Evolutionary conservation across 345 rosid genomes (phyloP).

Genomic region (Linum tenue): DNA sequence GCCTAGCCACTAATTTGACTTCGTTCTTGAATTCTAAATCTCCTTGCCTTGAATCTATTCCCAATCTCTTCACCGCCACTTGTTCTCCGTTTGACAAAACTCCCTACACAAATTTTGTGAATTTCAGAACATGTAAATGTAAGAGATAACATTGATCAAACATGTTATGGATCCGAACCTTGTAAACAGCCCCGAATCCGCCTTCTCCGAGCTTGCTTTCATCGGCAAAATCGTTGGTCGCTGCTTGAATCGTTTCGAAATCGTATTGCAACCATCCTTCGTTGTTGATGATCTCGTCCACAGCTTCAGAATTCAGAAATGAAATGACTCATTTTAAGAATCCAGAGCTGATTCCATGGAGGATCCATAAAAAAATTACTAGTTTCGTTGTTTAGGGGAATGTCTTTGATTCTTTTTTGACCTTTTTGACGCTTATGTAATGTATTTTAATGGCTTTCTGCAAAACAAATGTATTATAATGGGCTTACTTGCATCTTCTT

Average conservation of each 20-base stretch:
- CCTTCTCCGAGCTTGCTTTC: slow-evolving; percentile 27
- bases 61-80: slow-evolving; percentile 32
- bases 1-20: slow-evolving; percentile 28
- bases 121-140: no score
- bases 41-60: slow-evolving; percentile 27
- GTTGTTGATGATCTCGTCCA: not conserved
- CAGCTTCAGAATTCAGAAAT: not conserved
- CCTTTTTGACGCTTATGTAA: no score
- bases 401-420: no score
- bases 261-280: slow-evolving; percentile 17
- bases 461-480: no score
- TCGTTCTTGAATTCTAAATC: slow-evolving; percentile 33
- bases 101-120: slow-evolving; percentile 14
- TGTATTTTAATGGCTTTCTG: no score
- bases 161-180: slow-evolving; percentile 9
- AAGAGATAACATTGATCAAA: no score
- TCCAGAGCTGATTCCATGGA: not conserved
- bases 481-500: not conserved
- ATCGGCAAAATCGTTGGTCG: slow-evolving; percentile 20
- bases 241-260: slow-evolving; percentile 14
- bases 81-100: slow-evolving; percentile 15
- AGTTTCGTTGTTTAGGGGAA: no score
- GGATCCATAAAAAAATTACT: no score
- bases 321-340: no score
- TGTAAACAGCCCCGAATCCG: slow-evolving; percentile 28